Evolutionary conservation across 2,329 filamentous ascomycete species (phyloP), one percentile per base, ranked within the genome.

Genomic region (Fusarium anguioides): DNA sequence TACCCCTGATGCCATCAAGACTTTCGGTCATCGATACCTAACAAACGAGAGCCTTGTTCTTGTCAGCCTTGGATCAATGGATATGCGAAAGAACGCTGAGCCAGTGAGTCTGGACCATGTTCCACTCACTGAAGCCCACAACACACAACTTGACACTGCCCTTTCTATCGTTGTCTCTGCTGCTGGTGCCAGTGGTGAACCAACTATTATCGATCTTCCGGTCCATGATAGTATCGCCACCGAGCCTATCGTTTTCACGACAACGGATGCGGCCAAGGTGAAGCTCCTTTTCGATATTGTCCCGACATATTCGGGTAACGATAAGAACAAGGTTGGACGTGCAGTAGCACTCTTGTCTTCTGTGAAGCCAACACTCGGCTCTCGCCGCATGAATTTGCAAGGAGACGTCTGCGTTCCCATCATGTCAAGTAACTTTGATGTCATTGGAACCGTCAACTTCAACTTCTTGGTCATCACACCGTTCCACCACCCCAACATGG

Each of bases 391-490:
- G 82, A 95, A 91, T 52, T 83, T 99, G 10, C 94, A 97, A 77
- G 94, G 94, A 20, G 96, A 98, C 74, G 87, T 97, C 35, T 95
- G 91, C 60, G 91, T 99, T 11, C 96, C 96, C 0, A 96, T 99
- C 64, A 86, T 98, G 74, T 92, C 92, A 29, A 89, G 90, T 33
- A 92, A 86, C 60, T 81, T 98, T 31, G 95, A 98, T 61, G 90
- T 98, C 11, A 97, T 99, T 69, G 96, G 96, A 17, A 89, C 91
- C 0, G 92, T 99, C 69, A 97, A 97, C 73, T 99, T 99, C 84
- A 97, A 97, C 78, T 98, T 98, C 76, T 81, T 97, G 29, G 87
- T 98, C 74, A 94, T 99, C 71, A 98, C 93, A 1, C 95, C 96
- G 0, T 99, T 99, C 79, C 87, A 89, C 18, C 96, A 98, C 76